These are phyloP conservation scores for Trichosporon ovoides DNA, from an alignment of 1,284 basidiomycete species.

Conservation along the genomic window DNA sequence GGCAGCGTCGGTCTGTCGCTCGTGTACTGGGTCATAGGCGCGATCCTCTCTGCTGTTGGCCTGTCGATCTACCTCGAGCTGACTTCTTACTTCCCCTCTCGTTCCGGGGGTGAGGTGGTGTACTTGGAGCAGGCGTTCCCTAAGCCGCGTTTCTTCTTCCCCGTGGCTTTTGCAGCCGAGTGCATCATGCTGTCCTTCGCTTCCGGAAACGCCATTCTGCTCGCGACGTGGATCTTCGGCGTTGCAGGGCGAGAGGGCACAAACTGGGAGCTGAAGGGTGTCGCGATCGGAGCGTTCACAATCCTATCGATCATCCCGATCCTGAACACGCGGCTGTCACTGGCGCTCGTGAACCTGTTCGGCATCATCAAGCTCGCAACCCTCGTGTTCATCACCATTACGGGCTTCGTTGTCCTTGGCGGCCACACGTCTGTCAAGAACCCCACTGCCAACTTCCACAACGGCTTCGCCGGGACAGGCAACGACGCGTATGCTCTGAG, in stretches of 20 bases:
- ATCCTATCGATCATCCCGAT: neutral
- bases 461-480: conserved; percentile 52
- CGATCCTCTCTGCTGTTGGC: conserved; percentile 23
- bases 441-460: conserved; percentile 54
- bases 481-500: conserved; percentile 52
- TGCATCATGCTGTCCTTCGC: conserved; percentile 27
- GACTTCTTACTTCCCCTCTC: conserved; percentile 26
- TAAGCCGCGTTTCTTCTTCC: conserved; percentile 29
- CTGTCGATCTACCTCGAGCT: conserved; percentile 31
- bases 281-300: conserved; percentile 4
- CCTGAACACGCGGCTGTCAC: neutral
- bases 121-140: conserved; percentile 36
- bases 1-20: conserved; percentile 29
- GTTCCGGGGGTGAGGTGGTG: conserved; percentile 29
- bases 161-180: conserved; percentile 28
- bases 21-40: conserved; percentile 30
- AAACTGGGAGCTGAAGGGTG: conserved; percentile 24
- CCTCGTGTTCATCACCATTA: conserved; percentile 43
- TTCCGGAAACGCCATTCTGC: conserved; percentile 23
- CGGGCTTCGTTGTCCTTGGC: conserved; percentile 54
- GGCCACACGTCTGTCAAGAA: conserved; percentile 47
- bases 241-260: conserved; percentile 16
- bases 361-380: conserved; percentile 9
- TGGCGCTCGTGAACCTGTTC: neutral
- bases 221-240: conserved; percentile 25